Evolutionary conservation across 2,329 filamentous ascomycete species (phyloP), one percentile per base, ranked within the genome.

Genomic region (Fusarium torreyae): DNA sequence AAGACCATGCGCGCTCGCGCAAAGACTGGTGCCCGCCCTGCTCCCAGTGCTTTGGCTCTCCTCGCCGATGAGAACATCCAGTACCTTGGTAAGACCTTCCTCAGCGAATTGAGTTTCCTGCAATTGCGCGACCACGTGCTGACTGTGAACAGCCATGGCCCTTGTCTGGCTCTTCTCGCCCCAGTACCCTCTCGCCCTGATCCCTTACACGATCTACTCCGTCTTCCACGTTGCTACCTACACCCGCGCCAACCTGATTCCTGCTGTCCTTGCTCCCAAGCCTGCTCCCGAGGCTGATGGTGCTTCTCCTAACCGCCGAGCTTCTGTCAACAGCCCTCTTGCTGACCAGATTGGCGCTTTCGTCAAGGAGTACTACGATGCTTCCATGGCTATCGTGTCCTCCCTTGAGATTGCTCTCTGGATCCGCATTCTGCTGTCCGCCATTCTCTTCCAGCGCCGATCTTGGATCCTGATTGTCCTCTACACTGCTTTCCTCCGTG

Each of bases 161-260:
- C 87, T 98, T 67, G 89, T 98, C 76, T 99, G 96, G 96, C 92
- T 99, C 75, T 91, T 95, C 82, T 90, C 91, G 66, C 92, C 93
- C 74, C 94, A 98, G 84, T 92, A 97, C 76, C 91, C 94, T 38
- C 87, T 98, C 74, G 96, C 96, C 57, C 88, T 99, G 76, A 89
- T 98, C 57, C 96, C 96, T 28, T 99, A 97, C 84, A 91, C 90
- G 74, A 93, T 99, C 81, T 99, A 98, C 88, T 98, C 95, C 62
- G 83, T 98, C 81, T 99, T 99, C 90, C 96, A 99, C 84, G 94
- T 98, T 74, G 93, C 94, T 66, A 98, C 96, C 71, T 99, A 99
- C 84, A 93, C 92, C 71, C 94, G 96, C 80, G 92, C 92, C 80
- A 97, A 97, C 84, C 83, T 99, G 71, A 92, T 99, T 75, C 96